phyloP scores from a whole-genome alignment of 2,329 filamentous ascomycete species.

The Pyrenochaeta sp. region DNA sequence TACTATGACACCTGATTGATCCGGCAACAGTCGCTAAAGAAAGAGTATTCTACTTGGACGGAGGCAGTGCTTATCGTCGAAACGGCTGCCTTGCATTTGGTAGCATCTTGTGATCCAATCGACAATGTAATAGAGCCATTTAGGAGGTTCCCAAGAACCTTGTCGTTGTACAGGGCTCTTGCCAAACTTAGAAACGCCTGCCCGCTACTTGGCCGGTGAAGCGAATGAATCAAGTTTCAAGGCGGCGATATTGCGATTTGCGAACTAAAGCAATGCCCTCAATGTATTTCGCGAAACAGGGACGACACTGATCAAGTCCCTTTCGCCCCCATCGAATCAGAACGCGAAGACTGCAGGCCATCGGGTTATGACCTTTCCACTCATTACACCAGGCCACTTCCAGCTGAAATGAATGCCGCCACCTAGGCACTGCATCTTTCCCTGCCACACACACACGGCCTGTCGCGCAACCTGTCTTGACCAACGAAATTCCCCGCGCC shows the following conservation, averaged over 20 bases:
- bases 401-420: slow-evolving; percentile 21
- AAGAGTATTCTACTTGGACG: too few species aligned
- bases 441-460: slow-evolving; percentile 7
- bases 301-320: not conserved
- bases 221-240: not conserved
- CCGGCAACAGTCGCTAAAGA: too few species aligned
- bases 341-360: not conserved
- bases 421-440: slow-evolving; percentile 21
- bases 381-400: slow-evolving; percentile 18
- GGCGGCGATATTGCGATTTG: not conserved
- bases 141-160: too few species aligned
- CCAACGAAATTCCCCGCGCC: slow-evolving; percentile 28
- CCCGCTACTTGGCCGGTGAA: not conserved
- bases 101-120: not conserved
- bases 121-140: too few species aligned
- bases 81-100: not conserved
- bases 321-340: not conserved
- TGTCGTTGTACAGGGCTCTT: too few species aligned
- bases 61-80: not conserved
- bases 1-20: too few species aligned
- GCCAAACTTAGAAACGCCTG: not conserved
- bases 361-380: slow-evolving; percentile 4
- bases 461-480: slow-evolving; percentile 16
- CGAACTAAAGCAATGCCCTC: not conserved
- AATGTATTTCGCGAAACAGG: not conserved